These are phyloP conservation scores for Pseudomonodictys pantanalensis DNA, from an alignment of 495 filamentous ascomycete species.

Conservation along the genomic window DNA sequence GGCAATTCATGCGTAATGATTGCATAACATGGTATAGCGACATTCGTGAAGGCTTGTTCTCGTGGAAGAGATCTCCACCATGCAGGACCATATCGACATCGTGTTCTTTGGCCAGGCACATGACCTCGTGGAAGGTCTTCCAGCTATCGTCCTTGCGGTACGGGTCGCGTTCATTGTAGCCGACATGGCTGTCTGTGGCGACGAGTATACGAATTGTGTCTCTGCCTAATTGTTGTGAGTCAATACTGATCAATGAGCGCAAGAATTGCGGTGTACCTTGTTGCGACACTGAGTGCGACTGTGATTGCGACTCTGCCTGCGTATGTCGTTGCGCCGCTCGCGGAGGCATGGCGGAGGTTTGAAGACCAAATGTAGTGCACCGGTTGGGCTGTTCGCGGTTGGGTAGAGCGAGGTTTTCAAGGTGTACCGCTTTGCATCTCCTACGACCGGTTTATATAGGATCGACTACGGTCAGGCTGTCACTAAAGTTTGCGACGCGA, in stretches of 20 bases:
- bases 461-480: no score
- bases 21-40: slow-evolving; percentile 97
- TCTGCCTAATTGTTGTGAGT: no score
- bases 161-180: slow-evolving; percentile 88
- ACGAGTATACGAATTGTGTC: slow-evolving; percentile 95
- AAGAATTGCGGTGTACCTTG: no score
- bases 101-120: slow-evolving; percentile 78
- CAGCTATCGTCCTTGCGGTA: slow-evolving; percentile 95
- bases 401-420: no score
- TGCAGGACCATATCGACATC: slow-evolving; percentile 98
- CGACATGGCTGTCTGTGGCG: slow-evolving; percentile 95
- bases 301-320: not conserved
- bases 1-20: slow-evolving; percentile 85
- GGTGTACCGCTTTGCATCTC: no score
- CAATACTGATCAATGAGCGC: no score
- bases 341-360: slow-evolving; percentile 7
- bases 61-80: slow-evolving; percentile 94
- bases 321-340: slow-evolving; percentile 15
- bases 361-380: not conserved
- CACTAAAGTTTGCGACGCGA: no score
- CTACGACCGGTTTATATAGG: no score
- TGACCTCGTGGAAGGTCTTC: slow-evolving; percentile 93
- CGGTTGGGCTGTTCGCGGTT: not conserved
- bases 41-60: slow-evolving; percentile 96
- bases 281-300: no score